Evolutionary conservation across 345 rosid genomes (phyloP).

Genomic region (Triadica sebifera): DNA sequence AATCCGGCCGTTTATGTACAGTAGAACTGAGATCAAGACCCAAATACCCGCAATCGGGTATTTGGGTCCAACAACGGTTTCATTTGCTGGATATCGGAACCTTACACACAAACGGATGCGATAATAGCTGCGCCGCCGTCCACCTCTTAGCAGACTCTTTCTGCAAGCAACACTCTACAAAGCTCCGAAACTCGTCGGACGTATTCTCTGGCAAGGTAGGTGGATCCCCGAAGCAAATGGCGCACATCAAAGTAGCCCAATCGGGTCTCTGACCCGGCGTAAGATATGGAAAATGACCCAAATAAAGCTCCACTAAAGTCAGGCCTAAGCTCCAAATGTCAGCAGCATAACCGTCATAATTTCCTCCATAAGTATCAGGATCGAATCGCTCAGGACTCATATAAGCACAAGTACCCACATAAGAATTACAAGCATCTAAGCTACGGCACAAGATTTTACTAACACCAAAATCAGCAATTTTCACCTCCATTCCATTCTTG

Average conservation of each 20-base stretch:
- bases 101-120: constrained; percentile 56
- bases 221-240: constrained; percentile 83
- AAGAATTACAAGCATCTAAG: constrained; percentile 73
- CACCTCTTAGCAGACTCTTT: constrained; percentile 72
- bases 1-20: constrained; percentile 7
- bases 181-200: constrained; percentile 66
- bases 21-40: not conserved
- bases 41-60: not conserved
- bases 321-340: constrained; percentile 91
- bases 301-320: constrained; percentile 66
- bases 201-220: constrained; percentile 54
- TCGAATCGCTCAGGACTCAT: constrained; percentile 94
- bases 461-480: constrained; percentile 86
- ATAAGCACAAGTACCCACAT: constrained; percentile 89
- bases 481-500: constrained; percentile 54
- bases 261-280: constrained; percentile 74
- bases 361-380: constrained; percentile 57
- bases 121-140: constrained; percentile 63
- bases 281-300: constrained; percentile 72
- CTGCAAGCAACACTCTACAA: constrained; percentile 69
- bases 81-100: not conserved
- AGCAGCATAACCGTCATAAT: constrained; percentile 65
- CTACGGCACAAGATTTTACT: constrained; percentile 68
- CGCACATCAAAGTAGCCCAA: constrained; percentile 90
- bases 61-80: not conserved